These are phyloP conservation scores for Pythium sp. DNA, from an alignment of 352 stramenopile genomes.

Conservation along the genomic window DNA sequence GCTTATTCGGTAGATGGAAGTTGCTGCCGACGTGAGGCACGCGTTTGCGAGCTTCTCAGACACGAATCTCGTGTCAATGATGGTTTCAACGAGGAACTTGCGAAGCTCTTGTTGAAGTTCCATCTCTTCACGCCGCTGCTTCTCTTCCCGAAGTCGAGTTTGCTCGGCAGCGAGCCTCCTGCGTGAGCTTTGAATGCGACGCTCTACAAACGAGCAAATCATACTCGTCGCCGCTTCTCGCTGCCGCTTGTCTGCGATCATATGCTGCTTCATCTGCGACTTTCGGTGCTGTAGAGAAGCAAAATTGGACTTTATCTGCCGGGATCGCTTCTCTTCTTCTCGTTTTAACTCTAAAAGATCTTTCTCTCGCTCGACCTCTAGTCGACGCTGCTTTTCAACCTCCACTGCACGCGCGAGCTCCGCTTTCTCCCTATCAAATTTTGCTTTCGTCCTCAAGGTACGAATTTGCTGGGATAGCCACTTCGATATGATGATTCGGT, in stretches of 20 bases:
- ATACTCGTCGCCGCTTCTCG: slow-evolving; percentile 9
- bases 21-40: slow-evolving; percentile 14
- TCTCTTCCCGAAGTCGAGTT: slow-evolving; percentile 18
- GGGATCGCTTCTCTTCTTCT: slow-evolving; percentile 10
- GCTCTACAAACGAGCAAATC: slow-evolving; percentile 23
- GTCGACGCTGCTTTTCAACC: slow-evolving; percentile 1
- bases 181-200: slow-evolving; percentile 20
- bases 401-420: neutral
- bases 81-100: slow-evolving; percentile 27
- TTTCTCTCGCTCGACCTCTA: slow-evolving; percentile 10
- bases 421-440: neutral
- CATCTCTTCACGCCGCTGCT: slow-evolving; percentile 20
- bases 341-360: slow-evolving; percentile 3
- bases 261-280: slow-evolving; percentile 13
- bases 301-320: slow-evolving; percentile 15
- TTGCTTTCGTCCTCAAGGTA: neutral
- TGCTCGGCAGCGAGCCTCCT: slow-evolving; percentile 18
- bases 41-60: slow-evolving; percentile 20
- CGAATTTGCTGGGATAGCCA: slow-evolving; percentile 38
- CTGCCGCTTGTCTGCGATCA: slow-evolving; percentile 18
- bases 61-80: slow-evolving; percentile 36
- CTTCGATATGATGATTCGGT: slow-evolving; percentile 24
- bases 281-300: slow-evolving; percentile 13
- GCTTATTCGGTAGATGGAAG: slow-evolving; percentile 16
- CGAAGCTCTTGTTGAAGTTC: slow-evolving; percentile 24